These are phyloP conservation scores for Mycena rosella DNA, from an alignment of 768 basidiomycete species.

Conservation along the genomic window DNA sequence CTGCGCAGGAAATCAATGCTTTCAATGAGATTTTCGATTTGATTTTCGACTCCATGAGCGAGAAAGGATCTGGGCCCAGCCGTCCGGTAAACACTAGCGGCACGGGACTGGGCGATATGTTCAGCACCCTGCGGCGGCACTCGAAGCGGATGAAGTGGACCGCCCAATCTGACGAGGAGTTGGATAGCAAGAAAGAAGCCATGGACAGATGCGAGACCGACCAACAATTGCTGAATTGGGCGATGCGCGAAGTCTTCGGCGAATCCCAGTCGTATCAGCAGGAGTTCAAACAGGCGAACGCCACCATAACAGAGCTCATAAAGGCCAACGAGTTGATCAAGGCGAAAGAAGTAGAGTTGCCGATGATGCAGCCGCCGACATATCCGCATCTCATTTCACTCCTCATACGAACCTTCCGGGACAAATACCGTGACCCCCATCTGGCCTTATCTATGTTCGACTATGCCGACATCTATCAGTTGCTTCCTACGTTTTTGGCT, in stretches of 20 bases:
- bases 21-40: conserved; percentile 83
- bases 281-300: too few species aligned
- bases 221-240: conserved; percentile 80
- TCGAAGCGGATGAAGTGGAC: conserved; percentile 65
- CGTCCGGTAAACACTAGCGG: conserved; percentile 38
- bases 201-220: conserved; percentile 81
- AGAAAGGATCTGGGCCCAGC: conserved; percentile 38
- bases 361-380: conserved; percentile 67
- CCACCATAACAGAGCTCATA: too few species aligned
- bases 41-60: conserved; percentile 67
- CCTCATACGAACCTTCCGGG: conserved; percentile 84
- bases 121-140: conserved; percentile 66
- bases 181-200: conserved; percentile 79
- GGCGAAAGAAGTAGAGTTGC: conserved; percentile 34
- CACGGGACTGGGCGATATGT: conserved; percentile 60
- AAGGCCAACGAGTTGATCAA: too few species aligned
- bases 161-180: conserved; percentile 61
- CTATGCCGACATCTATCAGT: conserved; percentile 82
- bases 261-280: conserved; percentile 65
- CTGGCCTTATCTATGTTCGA: conserved; percentile 87
- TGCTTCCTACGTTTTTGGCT: conserved; percentile 89
- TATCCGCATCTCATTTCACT: conserved; percentile 84
- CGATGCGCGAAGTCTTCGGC: conserved; percentile 74
- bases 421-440: conserved; percentile 83
- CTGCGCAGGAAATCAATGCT: conserved; percentile 72